phyloP scores from a whole-genome alignment of 2,329 filamentous ascomycete genomes.

The Atkinsonella hypoxylon region DNA sequence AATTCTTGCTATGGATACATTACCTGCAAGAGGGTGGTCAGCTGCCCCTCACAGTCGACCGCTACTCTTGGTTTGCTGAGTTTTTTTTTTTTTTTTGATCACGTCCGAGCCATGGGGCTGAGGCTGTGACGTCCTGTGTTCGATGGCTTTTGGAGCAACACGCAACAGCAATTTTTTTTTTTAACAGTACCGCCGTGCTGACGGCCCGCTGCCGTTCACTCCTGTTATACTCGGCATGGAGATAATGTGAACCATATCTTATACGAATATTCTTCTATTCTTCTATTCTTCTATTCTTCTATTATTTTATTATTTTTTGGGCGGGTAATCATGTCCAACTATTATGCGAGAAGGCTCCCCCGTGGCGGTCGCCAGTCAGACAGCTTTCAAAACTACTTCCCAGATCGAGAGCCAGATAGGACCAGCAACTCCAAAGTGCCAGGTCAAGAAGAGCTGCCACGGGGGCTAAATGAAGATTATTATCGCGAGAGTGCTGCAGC shows the following conservation, averaged over 20 bases:
- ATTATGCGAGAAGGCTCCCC: background rate
- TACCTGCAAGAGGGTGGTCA: background rate
- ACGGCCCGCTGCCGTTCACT: no score
- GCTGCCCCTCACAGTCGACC: background rate
- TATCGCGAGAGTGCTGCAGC: slow-evolving; percentile 4
- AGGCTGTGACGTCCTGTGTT: background rate
- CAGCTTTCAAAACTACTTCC: background rate
- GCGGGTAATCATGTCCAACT: background rate
- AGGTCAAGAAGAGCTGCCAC: background rate
- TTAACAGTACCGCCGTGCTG: no score
- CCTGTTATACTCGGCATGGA: background rate
- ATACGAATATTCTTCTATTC: background rate
- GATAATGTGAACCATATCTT: background rate
- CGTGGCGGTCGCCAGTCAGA: background rate
- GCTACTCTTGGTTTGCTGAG: background rate
- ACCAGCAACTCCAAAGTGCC: background rate
- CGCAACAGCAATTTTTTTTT: no score
- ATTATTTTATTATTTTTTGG: no score
- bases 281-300: no score
- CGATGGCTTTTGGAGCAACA: no score
- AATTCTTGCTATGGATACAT: background rate
- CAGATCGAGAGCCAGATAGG: background rate
- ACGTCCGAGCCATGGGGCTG: background rate
- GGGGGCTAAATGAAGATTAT: slow-evolving; percentile 3
- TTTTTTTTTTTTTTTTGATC: no score